These are phyloP conservation scores for Pseudotulostoma volvatum DNA, from an alignment of 495 filamentous ascomycete genomes.

Conservation along the genomic window DNA sequence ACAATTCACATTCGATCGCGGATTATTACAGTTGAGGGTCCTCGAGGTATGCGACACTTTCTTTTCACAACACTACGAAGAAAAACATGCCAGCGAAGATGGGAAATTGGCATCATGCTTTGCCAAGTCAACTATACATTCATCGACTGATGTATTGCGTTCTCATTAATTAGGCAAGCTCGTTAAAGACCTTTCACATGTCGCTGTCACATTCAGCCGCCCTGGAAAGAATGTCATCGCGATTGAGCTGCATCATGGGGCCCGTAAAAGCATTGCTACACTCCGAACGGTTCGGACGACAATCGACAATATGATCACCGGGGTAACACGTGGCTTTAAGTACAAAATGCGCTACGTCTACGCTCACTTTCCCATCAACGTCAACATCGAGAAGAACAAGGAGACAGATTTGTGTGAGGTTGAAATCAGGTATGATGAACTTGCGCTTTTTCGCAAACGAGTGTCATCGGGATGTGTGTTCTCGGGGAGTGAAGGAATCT, in stretches of 20 bases:
- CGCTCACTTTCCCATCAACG: conserved; percentile 99
- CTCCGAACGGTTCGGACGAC: conserved; percentile 93
- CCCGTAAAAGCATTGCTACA: conserved; percentile 91
- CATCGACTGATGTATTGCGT: too few relatives aligned
- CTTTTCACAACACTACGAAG: too few relatives aligned
- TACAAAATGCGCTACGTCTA: conserved; percentile 99
- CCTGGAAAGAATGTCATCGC: conserved; percentile 67
- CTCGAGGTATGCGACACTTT: conserved; percentile 46
- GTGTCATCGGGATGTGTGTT: not conserved
- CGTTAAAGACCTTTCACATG: conserved; percentile 84
- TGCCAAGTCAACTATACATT: too few relatives aligned
- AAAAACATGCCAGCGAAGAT: too few relatives aligned
- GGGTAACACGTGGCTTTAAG: conserved; percentile 96
- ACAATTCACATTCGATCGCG: conserved; percentile 92
- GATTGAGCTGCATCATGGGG: conserved; percentile 94
- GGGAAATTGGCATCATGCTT: too few relatives aligned
- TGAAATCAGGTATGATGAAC: conserved; percentile 80
- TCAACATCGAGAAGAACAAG: conserved; percentile 91
- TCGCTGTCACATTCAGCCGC: conserved; percentile 86
- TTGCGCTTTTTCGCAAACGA: not conserved
- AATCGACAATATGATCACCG: conserved; percentile 96
- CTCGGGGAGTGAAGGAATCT: too few relatives aligned
- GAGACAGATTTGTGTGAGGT: conserved; percentile 79
- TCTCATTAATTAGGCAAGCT: conserved; percentile 52
- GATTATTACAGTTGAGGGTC: conserved; percentile 88